Base-by-base conservation (phyloP, 352 stramenopile genomes). In the Phytophthora fragariae region DNA sequence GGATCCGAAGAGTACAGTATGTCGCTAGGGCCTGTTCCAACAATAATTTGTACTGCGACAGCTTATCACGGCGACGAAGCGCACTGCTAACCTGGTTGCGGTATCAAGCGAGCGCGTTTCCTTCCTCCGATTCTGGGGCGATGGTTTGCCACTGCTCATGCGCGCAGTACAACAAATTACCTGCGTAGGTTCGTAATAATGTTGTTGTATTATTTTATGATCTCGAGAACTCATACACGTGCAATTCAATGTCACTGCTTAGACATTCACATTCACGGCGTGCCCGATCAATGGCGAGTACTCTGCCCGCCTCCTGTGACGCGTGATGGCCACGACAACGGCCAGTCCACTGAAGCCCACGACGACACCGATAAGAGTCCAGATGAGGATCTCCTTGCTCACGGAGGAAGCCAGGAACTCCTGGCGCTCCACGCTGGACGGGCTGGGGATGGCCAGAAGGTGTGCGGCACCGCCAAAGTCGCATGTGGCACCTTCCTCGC, bases 391-490 rank as follows among this genome's bases (percentile, higher is more conserved):
- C 24, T 76, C 50, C 49, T 73, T 76, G n/a, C 56, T 44, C 2
- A 71, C 44, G 0, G 65, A 70, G 3, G 60, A 46, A 27, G 33
- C 55, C 29, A 72, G 31, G 46, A 76, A 70, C 33, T 71, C 54
- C 50, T 73, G 63, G n/a, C 56, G 62, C 49, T 44, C 57, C 21
- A 72, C 69, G 21, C 44, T 75, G 4, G 57, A 74, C 31, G 58
- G 68, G 59, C 47, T 80, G 11, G 63, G 57, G 33, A 76, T 74
- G 15, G 69, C 65, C 24, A 92, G 58, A 62, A 93, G 61, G 66
- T 93, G 86, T 2, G 83, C 86, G 1, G 84, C 80, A 11, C 84
- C 86, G 12, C 86, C 83, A 62, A 93, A 93, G 77, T 92, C 86
- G 73, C 86, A 93, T 55, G 86, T 93, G 19, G 84, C 84, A 31